Percentiles rank a stretch among this genome's conserved stretches.
phyloP scores from a whole-genome alignment of 495 filamentous ascomycete species.

The Chaetomium tenue region DNA sequence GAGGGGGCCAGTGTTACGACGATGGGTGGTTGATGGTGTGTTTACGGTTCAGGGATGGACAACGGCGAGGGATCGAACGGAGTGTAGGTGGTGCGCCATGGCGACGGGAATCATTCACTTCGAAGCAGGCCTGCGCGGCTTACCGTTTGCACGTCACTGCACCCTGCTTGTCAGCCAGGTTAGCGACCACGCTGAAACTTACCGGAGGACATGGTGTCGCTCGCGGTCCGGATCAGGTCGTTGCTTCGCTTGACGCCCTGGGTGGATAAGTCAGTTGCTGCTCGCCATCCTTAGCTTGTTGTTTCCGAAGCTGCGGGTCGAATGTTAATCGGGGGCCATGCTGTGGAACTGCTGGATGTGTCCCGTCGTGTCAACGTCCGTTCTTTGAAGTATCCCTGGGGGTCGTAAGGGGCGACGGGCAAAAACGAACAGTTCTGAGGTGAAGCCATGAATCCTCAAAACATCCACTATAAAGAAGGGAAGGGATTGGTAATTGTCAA shows the following conservation, averaged over 20 bases:
- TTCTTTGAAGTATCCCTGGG: not conserved
- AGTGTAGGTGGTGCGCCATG: too few relatives aligned
- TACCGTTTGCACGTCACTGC: slow-evolving; percentile 1
- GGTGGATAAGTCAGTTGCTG: slow-evolving; percentile 14
- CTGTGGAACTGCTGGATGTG: not conserved
- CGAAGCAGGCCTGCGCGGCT: slow-evolving; percentile 3
- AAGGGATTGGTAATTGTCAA: not conserved
- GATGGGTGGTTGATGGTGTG: not conserved
- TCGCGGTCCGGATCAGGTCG: slow-evolving; percentile 15
- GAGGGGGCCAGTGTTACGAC: not conserved
- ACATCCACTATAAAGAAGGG: not conserved
- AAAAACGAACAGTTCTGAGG: not conserved
- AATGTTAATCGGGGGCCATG: not conserved
- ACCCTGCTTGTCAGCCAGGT: slow-evolving; percentile 11
- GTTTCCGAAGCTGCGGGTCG: slow-evolving; percentile 9
- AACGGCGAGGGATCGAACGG: too few relatives aligned
- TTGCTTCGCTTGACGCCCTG: slow-evolving; percentile 16
- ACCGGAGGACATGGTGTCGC: slow-evolving; percentile 17
- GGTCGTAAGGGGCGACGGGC: not conserved
- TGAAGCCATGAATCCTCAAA: not conserved
- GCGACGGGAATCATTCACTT: not conserved
- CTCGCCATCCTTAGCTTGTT: not conserved
- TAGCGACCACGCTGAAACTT: slow-evolving; percentile 23
- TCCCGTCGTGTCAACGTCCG: not conserved
- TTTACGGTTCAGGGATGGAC: not conserved